Percentiles rank a stretch among this genome's conserved stretches.
phyloP scores from a whole-genome alignment of 345 rosid genomes.

The Salix caprea region DNA sequence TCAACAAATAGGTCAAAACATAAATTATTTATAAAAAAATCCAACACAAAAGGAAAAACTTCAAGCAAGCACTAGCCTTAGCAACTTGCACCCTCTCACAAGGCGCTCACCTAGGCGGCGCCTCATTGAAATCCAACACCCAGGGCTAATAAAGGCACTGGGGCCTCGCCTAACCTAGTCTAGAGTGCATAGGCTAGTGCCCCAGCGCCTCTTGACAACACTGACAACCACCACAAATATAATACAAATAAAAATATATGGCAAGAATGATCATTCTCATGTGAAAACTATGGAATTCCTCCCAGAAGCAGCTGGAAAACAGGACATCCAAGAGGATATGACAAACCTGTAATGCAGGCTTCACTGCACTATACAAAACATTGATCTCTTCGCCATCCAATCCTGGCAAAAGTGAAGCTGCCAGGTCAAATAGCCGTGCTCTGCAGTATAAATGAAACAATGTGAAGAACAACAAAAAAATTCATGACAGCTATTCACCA shows the following conservation, averaged over 20 bases:
- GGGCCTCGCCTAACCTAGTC: no score
- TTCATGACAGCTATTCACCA: not conserved
- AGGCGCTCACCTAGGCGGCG: no score
- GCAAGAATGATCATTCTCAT: not conserved
- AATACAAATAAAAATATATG: constrained; percentile 10
- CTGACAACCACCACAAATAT: not conserved
- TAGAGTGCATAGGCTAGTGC: no score
- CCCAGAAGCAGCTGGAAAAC: not conserved
- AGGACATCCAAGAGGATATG: not conserved
- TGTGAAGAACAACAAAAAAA: not conserved
- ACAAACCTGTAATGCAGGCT: constrained; percentile 76
- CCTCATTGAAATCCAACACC: no score
- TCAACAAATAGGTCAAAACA: no score
- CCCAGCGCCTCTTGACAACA: no score
- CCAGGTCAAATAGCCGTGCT: constrained; percentile 71
- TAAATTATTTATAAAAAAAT: no score
- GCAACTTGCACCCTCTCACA: no score
- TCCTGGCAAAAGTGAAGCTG: constrained; percentile 78
- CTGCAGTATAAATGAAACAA: constrained; percentile 41
- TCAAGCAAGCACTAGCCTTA: no score
- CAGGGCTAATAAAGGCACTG: no score
- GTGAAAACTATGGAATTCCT: not conserved
- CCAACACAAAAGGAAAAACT: no score
- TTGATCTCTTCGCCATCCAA: constrained; percentile 50
- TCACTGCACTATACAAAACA: constrained; percentile 54